Evolutionary conservation across 208 protist genomes (phyloP).

Genomic region (Jaenimonas drosophilae): DNA sequence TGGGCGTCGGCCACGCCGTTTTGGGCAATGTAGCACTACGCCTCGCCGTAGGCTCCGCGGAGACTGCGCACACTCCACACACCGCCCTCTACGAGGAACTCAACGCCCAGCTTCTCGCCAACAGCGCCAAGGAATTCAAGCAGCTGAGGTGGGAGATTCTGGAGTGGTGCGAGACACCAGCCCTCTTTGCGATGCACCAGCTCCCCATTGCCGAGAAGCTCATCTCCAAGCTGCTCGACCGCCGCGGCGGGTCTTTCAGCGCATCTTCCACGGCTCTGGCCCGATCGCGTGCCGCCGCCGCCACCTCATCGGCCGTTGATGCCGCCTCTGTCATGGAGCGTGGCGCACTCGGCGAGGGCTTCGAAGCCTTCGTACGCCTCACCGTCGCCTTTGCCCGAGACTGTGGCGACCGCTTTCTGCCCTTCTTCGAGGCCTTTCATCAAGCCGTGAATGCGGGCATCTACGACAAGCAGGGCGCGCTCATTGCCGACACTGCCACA

Average conservation of each 20-base stretch:
- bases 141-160: slow-evolving; percentile 73
- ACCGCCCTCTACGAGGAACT: slow-evolving; percentile 77
- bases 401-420: slow-evolving; percentile 53
- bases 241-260: slow-evolving; percentile 14
- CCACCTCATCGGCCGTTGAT: background rate
- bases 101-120: slow-evolving; percentile 68
- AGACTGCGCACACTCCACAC: background rate
- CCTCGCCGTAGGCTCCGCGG: slow-evolving; percentile 21
- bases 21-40: slow-evolving; percentile 67
- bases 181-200: slow-evolving; percentile 67
- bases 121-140: slow-evolving; percentile 80
- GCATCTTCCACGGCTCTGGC: slow-evolving; percentile 2
- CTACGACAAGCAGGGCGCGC: slow-evolving; percentile 43
- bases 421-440: slow-evolving; percentile 82
- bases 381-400: slow-evolving; percentile 83
- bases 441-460: slow-evolving; percentile 67
- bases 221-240: slow-evolving; percentile 39
- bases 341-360: slow-evolving; percentile 40
- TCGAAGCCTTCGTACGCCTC: slow-evolving; percentile 69
- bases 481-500: slow-evolving; percentile 55
- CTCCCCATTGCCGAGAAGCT: slow-evolving; percentile 68
- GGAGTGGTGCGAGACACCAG: slow-evolving; percentile 48
- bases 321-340: slow-evolving; percentile 13
- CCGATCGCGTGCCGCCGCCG: background rate
- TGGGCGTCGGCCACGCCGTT: slow-evolving; percentile 76